These are phyloP conservation scores for Coniella vitis DNA, from an alignment of 2,329 filamentous ascomycete genomes.

Conservation along the genomic window DNA sequence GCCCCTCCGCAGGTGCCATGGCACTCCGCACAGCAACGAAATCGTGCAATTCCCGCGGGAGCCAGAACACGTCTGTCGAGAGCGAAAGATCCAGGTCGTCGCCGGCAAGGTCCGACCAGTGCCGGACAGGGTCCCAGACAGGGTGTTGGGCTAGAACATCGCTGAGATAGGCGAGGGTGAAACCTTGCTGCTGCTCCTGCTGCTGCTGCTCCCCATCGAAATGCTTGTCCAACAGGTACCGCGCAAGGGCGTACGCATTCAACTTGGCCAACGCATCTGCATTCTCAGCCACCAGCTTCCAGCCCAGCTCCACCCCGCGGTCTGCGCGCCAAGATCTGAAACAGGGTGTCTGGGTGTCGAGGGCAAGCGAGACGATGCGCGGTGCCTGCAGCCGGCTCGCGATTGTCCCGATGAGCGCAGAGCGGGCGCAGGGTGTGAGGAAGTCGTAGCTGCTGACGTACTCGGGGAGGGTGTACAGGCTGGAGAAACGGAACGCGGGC, in stretches of 20 bases:
- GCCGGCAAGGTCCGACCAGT: neutral
- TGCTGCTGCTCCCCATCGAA: no score
- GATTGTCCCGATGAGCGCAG: no score
- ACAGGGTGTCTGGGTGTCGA: neutral
- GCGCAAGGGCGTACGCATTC: neutral
- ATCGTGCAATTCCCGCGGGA: neutral
- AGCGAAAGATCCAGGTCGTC: neutral
- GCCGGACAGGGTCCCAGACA: neutral
- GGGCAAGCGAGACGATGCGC: neutral
- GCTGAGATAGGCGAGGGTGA: no score
- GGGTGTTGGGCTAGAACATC: no score
- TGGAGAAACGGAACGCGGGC: no score
- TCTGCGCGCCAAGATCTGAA: neutral
- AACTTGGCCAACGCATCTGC: neutral
- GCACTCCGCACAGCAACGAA: neutral
- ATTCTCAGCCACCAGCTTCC: neutral
- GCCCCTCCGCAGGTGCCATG: neutral
- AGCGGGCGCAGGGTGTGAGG: no score
- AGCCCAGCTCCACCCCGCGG: neutral
- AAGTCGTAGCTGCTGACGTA: no score
- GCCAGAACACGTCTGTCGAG: neutral
- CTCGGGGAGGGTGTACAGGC: no score
- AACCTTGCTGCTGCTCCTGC: neutral
- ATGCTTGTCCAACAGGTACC: neutral
- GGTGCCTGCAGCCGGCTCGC: neutral